Conservation (phyloP, 1,139 yeast genomes). For the Debaryomyces singareniensis region DNA sequence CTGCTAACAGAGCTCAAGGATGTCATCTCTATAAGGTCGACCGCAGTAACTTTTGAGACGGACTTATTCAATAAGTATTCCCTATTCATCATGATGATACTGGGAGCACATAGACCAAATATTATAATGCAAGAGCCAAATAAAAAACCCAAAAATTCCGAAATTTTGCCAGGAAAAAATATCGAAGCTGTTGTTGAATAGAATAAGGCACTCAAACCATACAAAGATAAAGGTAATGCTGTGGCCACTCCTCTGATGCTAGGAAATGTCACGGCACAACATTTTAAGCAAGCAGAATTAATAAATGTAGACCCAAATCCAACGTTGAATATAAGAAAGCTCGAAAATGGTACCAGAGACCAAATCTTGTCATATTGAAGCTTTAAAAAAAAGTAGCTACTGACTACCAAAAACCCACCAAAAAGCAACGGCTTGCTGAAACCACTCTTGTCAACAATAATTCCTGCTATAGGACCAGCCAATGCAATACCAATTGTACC, state of each 20-base stretch:
- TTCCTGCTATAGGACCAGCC: conserved; percentile 54
- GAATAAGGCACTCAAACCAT: conserved; percentile 55
- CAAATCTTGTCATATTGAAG: conserved; percentile 32
- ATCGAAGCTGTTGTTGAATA: conserved; percentile 44
- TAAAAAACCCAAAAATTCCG: conserved; percentile 42
- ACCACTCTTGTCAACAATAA: conserved; percentile 50
- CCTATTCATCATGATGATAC: conserved; percentile 38
- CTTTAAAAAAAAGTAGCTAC: conserved; percentile 44
- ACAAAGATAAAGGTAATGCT: conserved; percentile 51
- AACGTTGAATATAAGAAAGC: conserved; percentile 32
- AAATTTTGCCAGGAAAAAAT: conserved; percentile 47
- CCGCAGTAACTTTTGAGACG: conserved; percentile 1
- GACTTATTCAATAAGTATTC: conserved; percentile 17
- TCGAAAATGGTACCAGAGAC: conserved; percentile 27
- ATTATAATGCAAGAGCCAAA: conserved; percentile 35
- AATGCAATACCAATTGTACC: conserved; percentile 57
- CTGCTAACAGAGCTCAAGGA: conserved; percentile 2
- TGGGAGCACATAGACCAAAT: conserved; percentile 40
- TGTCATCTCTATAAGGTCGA: conserved; percentile 11
- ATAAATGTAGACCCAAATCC: conserved; percentile 54
- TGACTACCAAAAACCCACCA: conserved; percentile 38
- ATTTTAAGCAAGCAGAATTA: conserved; percentile 47
- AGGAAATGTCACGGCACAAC: conserved; percentile 54
- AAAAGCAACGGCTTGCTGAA: conserved; percentile 35
- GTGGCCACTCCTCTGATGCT: conserved; percentile 54